Percentiles rank a stretch among this genome's conserved stretches.
phyloP scores from a whole-genome alignment of 257 asterid species.

The Capsicum rhomboideum region DNA sequence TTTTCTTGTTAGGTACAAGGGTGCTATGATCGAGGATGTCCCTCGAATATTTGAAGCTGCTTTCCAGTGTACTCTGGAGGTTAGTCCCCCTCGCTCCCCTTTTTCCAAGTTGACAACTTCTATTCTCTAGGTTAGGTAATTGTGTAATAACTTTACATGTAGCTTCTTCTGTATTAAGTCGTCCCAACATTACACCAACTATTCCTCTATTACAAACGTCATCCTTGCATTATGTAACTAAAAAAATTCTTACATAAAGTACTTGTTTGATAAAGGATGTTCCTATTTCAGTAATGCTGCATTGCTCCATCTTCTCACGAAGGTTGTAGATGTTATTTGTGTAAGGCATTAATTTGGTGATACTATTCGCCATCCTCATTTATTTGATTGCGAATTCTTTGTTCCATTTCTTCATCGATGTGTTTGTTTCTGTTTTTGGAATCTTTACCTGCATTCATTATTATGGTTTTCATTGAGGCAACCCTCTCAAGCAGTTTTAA shows the following conservation, averaged over 20 bases:
- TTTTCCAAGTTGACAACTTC: not conserved
- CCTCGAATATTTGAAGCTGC: slow-evolving; percentile 96
- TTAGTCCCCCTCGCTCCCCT: not conserved
- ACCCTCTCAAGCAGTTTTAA: not conserved
- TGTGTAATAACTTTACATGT: not conserved
- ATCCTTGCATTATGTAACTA: not conserved
- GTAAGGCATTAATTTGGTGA: not conserved
- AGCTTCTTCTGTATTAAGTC: not conserved
- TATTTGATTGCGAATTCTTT: not conserved
- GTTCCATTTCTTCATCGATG: not conserved
- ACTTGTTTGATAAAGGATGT: not conserved
- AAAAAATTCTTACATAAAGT: not conserved
- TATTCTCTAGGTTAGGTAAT: not conserved
- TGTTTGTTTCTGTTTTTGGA: not conserved
- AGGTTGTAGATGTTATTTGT: not conserved
- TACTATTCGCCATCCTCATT: not conserved
- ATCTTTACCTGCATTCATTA: not conserved
- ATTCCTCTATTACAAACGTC: not conserved
- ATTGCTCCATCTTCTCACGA: not conserved
- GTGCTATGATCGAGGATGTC: slow-evolving; percentile 90
- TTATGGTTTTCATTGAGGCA: not conserved
- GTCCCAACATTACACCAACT: not conserved
- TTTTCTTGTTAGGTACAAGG: slow-evolving; percentile 53
- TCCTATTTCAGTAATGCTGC: not conserved
- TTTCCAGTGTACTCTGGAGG: slow-evolving; percentile 98